Evolutionary conservation across 2,329 filamentous ascomycete genomes (phyloP).

Genomic region (Teratosphaeria epicoccoides): DNA sequence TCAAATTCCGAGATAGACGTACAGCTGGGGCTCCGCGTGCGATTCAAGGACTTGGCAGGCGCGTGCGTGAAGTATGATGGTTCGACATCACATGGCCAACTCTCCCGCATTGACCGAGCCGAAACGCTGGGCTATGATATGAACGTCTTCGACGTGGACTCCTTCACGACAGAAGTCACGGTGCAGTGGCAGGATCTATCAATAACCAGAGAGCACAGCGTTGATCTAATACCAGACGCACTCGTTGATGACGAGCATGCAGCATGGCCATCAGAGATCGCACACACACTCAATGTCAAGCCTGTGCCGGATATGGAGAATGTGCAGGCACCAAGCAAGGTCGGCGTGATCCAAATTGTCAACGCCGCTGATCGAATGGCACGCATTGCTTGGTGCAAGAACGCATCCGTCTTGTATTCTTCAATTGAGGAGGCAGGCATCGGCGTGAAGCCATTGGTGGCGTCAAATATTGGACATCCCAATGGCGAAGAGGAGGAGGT

Average conservation of each 20-base stretch:
- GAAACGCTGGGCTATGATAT: slow-evolving; percentile 47
- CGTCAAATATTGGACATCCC: slow-evolving; percentile 10
- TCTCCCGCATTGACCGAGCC: slow-evolving; percentile 36
- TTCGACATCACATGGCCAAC: slow-evolving; percentile 27
- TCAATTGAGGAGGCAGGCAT: slow-evolving; percentile 35
- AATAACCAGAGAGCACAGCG: slow-evolving; percentile 37
- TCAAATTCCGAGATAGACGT: slow-evolving; percentile 26
- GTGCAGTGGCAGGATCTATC: slow-evolving; percentile 51
- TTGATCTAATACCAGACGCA: slow-evolving; percentile 38
- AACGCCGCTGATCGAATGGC: slow-evolving; percentile 47
- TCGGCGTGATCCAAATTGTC: slow-evolving; percentile 48
- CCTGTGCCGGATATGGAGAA: slow-evolving; percentile 8
- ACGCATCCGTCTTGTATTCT: slow-evolving; percentile 47
- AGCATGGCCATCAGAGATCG: slow-evolving; percentile 47
- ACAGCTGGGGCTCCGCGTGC: slow-evolving; percentile 30
- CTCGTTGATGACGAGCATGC: slow-evolving; percentile 46
- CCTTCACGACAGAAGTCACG: slow-evolving; percentile 38
- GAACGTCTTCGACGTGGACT: slow-evolving; percentile 45
- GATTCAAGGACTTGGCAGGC: slow-evolving; percentile 43
- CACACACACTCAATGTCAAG: slow-evolving; percentile 16
- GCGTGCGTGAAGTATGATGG: slow-evolving; percentile 44
- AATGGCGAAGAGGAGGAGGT: slow-evolving; percentile 36
- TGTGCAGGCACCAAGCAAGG: slow-evolving; percentile 31
- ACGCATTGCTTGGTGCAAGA: slow-evolving; percentile 43
- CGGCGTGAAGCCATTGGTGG: slow-evolving; percentile 15